Evolutionary conservation across 2,329 filamentous ascomycete genomes (phyloP).

Genomic region (Pseudocercospora fijiensis): DNA sequence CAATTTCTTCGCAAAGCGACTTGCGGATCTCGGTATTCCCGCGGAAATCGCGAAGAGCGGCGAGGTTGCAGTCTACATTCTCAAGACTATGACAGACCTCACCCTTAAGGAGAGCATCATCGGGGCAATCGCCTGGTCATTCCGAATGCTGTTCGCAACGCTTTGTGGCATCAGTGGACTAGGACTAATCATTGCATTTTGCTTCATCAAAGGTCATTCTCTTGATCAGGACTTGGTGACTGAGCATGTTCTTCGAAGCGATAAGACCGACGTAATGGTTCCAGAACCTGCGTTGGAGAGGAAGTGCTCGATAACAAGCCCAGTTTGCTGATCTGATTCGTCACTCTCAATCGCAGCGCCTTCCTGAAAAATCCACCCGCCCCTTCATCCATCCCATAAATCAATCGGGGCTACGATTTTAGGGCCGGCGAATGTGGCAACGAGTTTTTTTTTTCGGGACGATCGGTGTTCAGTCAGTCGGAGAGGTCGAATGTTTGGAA

Average conservation of each 20-base stretch:
- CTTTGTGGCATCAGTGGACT: slow-evolving; percentile 30
- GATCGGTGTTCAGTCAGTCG: slow-evolving; percentile 2
- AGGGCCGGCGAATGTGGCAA: neutral
- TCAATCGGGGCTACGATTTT: slow-evolving; percentile 8
- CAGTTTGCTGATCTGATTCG: neutral
- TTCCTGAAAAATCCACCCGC: slow-evolving; percentile 4
- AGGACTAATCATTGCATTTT: slow-evolving; percentile 21
- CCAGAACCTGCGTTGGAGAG: neutral
- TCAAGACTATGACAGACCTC: slow-evolving; percentile 22
- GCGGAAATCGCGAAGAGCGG: slow-evolving; percentile 24
- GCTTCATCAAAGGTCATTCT: slow-evolving; percentile 19
- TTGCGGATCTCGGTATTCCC: slow-evolving; percentile 16
- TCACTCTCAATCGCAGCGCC: neutral
- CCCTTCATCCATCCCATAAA: neutral
- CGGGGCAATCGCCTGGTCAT: slow-evolving; percentile 24
- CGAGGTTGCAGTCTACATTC: slow-evolving; percentile 25
- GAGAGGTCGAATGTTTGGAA: neutral
- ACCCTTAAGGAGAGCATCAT: slow-evolving; percentile 19
- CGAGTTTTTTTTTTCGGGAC: neutral
- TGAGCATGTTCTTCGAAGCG: slow-evolving; percentile 15
- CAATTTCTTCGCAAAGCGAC: slow-evolving; percentile 30
- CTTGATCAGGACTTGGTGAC: slow-evolving; percentile 22
- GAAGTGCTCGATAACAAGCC: neutral
- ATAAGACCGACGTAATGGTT: neutral
- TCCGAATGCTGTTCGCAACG: slow-evolving; percentile 28